Conservation (phyloP, 768 basidiomycete species). For the Termitomyces heimii region DNA sequence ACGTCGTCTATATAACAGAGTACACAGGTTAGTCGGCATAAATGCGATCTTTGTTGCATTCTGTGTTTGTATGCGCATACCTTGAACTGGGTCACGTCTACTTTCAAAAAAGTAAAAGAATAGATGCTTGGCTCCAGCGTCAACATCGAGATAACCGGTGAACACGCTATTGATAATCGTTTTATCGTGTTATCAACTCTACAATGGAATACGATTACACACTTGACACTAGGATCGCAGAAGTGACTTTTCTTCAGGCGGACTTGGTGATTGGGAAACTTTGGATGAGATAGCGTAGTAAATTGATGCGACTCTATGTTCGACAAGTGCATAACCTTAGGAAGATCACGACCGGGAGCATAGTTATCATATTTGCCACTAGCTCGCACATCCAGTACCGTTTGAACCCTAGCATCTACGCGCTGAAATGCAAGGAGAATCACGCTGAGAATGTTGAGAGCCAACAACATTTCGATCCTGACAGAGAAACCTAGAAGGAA, state of each 20-base stretch:
- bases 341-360: not conserved
- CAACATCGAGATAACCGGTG: constrained; percentile 35
- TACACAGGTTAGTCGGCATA: not conserved
- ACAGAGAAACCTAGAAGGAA: not conserved
- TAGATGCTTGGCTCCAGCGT: constrained; percentile 51
- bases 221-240: constrained; percentile 63
- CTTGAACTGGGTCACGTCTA: constrained; percentile 47
- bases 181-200: not conserved
- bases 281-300: constrained; percentile 38
- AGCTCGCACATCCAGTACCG: not conserved
- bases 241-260: constrained; percentile 57
- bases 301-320: constrained; percentile 24
- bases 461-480: not conserved
- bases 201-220: constrained; percentile 12
- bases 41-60: constrained; percentile 16
- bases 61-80: constrained; percentile 21
- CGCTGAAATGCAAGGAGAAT: constrained; percentile 1
- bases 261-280: constrained; percentile 47
- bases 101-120: constrained; percentile 80
- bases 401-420: constrained; percentile 7
- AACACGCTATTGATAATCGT: constrained; percentile 25
- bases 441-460: not conserved
- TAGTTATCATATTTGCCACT: not conserved
- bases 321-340: constrained; percentile 18
- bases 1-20: constrained; percentile 42